Evolutionary conservation across 495 filamentous ascomycete species (phyloP), one percentile per base, ranked within the genome.

Genomic region (Letharia lupina): DNA sequence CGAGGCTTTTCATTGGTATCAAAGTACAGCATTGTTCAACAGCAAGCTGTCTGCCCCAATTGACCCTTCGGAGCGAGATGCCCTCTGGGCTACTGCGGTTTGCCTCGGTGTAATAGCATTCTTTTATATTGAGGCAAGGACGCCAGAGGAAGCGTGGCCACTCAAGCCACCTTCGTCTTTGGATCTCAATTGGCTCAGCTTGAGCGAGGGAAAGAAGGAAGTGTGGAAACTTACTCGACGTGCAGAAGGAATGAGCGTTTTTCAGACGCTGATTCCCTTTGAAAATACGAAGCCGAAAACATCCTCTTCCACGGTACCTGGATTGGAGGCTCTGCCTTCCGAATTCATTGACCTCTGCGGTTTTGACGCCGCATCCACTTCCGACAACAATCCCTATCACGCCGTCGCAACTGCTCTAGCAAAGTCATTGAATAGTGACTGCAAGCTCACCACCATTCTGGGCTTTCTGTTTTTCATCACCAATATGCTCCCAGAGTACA

Each of bases 21-120:
- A 76, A 68, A 72, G 71, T 61, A 78, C 74, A 56, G 60, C 62
- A 37, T 73, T 80, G 35, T 66, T 82, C 20, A 76, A 77, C 68
- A 75, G 65, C 47, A 69, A 71, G 44, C 42, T 82, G 63, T 50
- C 60, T 4, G 62, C 73, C 59, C 75, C 78, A 0, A 76, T 80
- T 40, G 40, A 71, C 64, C n/a, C 66, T 9, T 28, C 73, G 62
- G 78, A 79, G 33, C 75, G 74, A 58, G 80, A 82, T 70, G 58
- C 79, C 61, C 73, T 81, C 20, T 81, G 77, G 77, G 80, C 70
- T 16, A 80, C 79, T 44, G 79, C 78, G 0, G 75, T 77, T 45
- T 71, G 73, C 60, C 70, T 80, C 41, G 71, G 64, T 23, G 70
- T 79, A 11, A 65, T 80, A 10, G 69, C 71, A 60, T 78, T 82